A percentile compares a stretch with the other conserved stretches of the same genome.
phyloP scores from a whole-genome alignment of 768 basidiomycete species.

The Pleurotus platypus region DNA sequence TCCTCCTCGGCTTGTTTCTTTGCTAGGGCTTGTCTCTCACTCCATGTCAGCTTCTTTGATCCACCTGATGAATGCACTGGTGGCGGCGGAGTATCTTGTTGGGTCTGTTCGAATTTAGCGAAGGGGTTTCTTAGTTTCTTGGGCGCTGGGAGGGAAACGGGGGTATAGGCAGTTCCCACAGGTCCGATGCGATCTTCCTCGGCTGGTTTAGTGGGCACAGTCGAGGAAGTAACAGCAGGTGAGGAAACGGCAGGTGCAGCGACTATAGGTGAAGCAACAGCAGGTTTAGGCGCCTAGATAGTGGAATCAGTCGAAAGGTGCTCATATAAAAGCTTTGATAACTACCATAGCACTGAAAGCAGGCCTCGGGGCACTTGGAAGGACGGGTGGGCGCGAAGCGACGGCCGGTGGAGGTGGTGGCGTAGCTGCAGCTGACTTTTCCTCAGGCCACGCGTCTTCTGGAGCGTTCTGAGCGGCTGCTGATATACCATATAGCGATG shows the following conservation, averaged over 20 bases:
- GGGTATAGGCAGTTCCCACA: constrained; percentile 85
- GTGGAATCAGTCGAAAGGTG: too few relatives aligned
- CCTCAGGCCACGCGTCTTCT: constrained; percentile 60
- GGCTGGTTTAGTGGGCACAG: constrained; percentile 57
- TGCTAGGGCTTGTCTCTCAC: constrained; percentile 85
- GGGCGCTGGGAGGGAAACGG: constrained; percentile 79
- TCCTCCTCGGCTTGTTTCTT: constrained; percentile 86
- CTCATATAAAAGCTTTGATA: too few relatives aligned
- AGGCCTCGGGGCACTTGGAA: constrained; percentile 40
- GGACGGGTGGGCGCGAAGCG: constrained; percentile 43
- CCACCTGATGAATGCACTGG: constrained; percentile 25
- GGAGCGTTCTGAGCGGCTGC: constrained; percentile 33
- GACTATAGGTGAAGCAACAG: not conserved
- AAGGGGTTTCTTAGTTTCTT: constrained; percentile 88
- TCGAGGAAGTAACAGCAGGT: constrained; percentile 40
- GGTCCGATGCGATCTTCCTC: constrained; percentile 84
- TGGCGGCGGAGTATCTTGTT: constrained; percentile 13
- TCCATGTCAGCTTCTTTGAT: constrained; percentile 88
- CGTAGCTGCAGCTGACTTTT: constrained; percentile 27
- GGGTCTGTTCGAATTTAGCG: constrained; percentile 51
- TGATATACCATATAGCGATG: constrained; percentile 36
- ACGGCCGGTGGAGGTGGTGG: constrained; percentile 37
- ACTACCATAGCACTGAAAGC: constrained; percentile 33
- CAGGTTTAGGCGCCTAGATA: not conserved
- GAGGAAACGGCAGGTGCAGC: constrained; percentile 16